These are phyloP conservation scores for Avicennia marina DNA, from an alignment of 257 asterid species.

Conservation along the genomic window DNA sequence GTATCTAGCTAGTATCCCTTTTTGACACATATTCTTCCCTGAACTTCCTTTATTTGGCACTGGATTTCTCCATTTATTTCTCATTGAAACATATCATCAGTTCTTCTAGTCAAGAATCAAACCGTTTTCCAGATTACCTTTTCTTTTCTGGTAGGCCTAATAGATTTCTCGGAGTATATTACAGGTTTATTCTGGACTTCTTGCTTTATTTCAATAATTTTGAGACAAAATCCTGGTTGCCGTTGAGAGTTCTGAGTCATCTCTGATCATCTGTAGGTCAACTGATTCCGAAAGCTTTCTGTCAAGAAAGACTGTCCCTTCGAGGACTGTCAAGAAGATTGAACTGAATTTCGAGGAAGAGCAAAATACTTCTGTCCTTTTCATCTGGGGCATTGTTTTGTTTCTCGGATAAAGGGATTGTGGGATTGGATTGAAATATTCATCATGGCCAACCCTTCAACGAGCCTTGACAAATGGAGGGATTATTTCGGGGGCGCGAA, in stretches of 20 bases:
- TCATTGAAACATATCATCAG: background rate
- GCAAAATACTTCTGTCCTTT: too few species aligned
- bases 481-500: slow-evolving; percentile 70
- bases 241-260: background rate
- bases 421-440: background rate
- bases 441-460: slow-evolving; percentile 53
- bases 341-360: too few species aligned
- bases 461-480: slow-evolving; percentile 77
- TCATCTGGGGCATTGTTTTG: too few species aligned
- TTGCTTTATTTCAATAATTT: background rate
- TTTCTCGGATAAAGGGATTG: too few species aligned
- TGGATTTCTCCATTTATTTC: slow-evolving; percentile 40
- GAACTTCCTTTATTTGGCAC: slow-evolving; percentile 29
- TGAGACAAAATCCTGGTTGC: background rate
- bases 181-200: slow-evolving; percentile 4
- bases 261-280: slow-evolving; percentile 14
- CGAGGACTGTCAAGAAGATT: too few species aligned
- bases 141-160: background rate
- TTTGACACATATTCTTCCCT: slow-evolving; percentile 44
- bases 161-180: slow-evolving; percentile 1
- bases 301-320: too few species aligned
- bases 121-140: slow-evolving; percentile 2
- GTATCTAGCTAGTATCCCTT: slow-evolving; percentile 24
- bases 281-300: slow-evolving; percentile 9
- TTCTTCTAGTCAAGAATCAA: background rate